Evolutionary conservation across 768 basidiomycete genomes (phyloP).

Genomic region (Lactifluus subvellereus): DNA sequence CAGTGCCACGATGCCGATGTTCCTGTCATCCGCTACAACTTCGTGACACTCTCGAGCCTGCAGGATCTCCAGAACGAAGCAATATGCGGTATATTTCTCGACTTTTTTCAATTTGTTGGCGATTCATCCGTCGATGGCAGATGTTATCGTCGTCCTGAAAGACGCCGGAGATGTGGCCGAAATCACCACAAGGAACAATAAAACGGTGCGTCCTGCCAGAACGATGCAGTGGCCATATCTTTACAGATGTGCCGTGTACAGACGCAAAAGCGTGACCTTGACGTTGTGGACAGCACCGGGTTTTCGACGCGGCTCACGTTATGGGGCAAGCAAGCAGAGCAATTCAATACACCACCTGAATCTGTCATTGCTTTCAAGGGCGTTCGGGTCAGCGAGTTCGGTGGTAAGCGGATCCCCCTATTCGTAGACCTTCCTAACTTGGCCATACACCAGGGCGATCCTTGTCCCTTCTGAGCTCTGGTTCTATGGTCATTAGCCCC

Average conservation of each 20-base stretch:
- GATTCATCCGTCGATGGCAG: slow-evolving; percentile 35
- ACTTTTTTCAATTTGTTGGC: neutral
- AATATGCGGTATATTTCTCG: slow-evolving; percentile 59
- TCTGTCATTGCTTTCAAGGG: slow-evolving; percentile 92
- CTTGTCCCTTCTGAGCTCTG: slow-evolving; percentile 76
- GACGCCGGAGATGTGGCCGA: slow-evolving; percentile 63
- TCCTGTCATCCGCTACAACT: slow-evolving; percentile 81
- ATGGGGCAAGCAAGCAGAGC: slow-evolving; percentile 95
- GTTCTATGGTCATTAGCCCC: slow-evolving; percentile 79
- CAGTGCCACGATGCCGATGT: slow-evolving; percentile 82
- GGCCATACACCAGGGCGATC: slow-evolving; percentile 52
- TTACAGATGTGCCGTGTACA: slow-evolving; percentile 30
- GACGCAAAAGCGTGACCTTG: slow-evolving; percentile 87
- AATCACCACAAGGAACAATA: slow-evolving; percentile 70
- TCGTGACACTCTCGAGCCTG: slow-evolving; percentile 59
- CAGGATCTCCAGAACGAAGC: slow-evolving; percentile 67
- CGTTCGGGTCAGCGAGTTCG: slow-evolving; percentile 88
- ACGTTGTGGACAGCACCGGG: slow-evolving; percentile 76
- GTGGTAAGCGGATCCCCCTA: slow-evolving; percentile 42
- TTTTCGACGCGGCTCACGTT: slow-evolving; percentile 80
- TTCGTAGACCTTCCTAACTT: slow-evolving; percentile 18
- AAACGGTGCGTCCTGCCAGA: slow-evolving; percentile 38
- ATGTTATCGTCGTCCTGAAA: slow-evolving; percentile 84
- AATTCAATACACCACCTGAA: slow-evolving; percentile 50
- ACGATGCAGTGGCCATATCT: neutral